Conservation (phyloP, 2,329 filamentous ascomycete species). For the Pestalotiopsis sp. region DNA sequence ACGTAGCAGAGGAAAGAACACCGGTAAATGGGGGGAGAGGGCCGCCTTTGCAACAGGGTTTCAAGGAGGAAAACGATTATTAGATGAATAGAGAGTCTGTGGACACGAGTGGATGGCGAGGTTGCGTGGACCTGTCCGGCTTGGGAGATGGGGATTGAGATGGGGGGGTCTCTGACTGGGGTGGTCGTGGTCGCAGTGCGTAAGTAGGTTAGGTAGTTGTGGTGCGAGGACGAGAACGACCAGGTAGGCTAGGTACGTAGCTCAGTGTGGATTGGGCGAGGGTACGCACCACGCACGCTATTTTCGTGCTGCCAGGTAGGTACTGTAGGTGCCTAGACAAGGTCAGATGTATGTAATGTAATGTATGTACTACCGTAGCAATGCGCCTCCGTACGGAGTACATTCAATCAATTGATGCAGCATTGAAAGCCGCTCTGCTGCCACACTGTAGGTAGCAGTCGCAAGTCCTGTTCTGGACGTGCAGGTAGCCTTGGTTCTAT, state of each 20-base stretch:
- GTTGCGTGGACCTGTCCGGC: constrained; percentile 13
- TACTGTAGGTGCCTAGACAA: too few relatives aligned
- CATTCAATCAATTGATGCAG: too few relatives aligned
- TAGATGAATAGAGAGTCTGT: constrained; percentile 7
- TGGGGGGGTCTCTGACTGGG: background rate
- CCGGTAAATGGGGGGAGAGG: constrained; percentile 10
- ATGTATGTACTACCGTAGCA: too few relatives aligned
- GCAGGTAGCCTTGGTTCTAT: too few relatives aligned
- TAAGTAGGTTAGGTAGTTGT: background rate
- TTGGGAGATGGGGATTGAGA: constrained; percentile 1
- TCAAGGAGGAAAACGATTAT: constrained; percentile 15
- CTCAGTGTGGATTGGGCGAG: too few relatives aligned
- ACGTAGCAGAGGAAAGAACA: constrained; percentile 7
- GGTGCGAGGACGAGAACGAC: background rate
- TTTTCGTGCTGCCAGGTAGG: too few relatives aligned
- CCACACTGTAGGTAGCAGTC: too few relatives aligned
- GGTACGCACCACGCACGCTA: too few relatives aligned
- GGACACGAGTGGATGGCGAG: constrained; percentile 12
- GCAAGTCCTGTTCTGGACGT: too few relatives aligned
- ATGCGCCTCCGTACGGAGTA: too few relatives aligned
- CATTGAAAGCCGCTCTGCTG: too few relatives aligned
- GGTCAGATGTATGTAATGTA: too few relatives aligned
- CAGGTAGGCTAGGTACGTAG: background rate
- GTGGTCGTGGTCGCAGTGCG: background rate
- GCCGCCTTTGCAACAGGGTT: constrained; percentile 1